These are phyloP conservation scores for Hanseniaspora meyeri DNA, from an alignment of 805 yeast species.

Conservation along the genomic window DNA sequence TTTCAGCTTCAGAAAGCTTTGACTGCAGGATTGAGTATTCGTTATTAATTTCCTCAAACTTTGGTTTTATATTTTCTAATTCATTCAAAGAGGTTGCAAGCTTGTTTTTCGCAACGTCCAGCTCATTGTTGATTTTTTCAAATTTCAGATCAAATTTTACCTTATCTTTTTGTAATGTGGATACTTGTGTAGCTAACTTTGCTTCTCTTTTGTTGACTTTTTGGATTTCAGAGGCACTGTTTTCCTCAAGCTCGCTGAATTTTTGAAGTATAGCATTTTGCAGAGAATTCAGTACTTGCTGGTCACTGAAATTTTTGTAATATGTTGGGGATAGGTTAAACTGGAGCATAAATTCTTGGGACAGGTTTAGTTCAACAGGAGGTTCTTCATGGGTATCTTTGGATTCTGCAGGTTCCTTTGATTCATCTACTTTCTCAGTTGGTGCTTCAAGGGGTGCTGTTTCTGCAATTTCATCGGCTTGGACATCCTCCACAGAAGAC, in stretches of 20 bases:
- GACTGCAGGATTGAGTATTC: constrained; percentile 18
- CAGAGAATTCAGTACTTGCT: background rate
- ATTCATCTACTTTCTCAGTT: background rate
- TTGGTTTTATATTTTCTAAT: constrained; percentile 19
- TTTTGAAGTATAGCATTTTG: constrained; percentile 20
- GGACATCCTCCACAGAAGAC: background rate
- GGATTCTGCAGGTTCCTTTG: background rate
- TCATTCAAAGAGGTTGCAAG: constrained; percentile 20
- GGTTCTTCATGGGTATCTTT: background rate
- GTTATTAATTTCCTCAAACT: constrained; percentile 9
- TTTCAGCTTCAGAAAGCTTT: constrained; percentile 17
- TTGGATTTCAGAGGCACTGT: constrained; percentile 65
- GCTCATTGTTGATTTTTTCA: constrained; percentile 15
- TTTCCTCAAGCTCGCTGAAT: constrained; percentile 39
- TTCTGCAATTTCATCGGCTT: background rate
- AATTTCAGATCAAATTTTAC: constrained; percentile 29
- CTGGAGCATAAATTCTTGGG: background rate
- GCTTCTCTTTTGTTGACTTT: constrained; percentile 60
- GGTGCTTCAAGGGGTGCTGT: background rate
- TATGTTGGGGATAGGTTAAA: background rate
- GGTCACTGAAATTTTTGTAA: background rate
- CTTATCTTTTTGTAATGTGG: constrained; percentile 43
- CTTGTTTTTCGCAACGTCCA: constrained; percentile 19
- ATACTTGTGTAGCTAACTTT: constrained; percentile 52
- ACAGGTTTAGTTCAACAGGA: background rate